Evolutionary conservation across 1,139 yeast genomes (phyloP), one percentile per base, ranked within the genome.

Genomic region (Williopsis jadinii): DNA sequence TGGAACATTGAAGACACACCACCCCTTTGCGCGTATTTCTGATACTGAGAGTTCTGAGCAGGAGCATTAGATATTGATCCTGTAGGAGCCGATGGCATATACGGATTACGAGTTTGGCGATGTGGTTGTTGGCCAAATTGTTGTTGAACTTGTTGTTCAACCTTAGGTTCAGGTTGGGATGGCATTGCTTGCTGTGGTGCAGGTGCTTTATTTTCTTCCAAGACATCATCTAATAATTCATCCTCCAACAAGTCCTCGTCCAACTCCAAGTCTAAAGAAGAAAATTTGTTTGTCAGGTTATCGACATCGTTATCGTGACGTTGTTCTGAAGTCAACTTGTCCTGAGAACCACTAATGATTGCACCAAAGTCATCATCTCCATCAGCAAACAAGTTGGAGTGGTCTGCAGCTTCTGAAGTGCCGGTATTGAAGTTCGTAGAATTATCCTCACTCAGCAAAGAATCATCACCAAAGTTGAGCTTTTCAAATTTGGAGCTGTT

Each of bases 161-260:
- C 11, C 26, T 15, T 13, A 13, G 32, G n/a, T 33, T 35, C 31
- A 29, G 45, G 37, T 40, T 36, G 28, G 31, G 12, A 10, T 13
- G 31, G 8, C 24, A 9, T 14, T 15, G 11, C 15, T 11, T 34
- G 35, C 27, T 28, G 38, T 28, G 15, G 36, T 6, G 37, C 14
- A 9, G 12, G 14, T 14, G 9, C 9, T 3, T 9, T 48, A 44
- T 56, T 54, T 36, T 49, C 56, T 39, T 64, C 62, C 26, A 49
- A 39, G 28, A 52, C 56, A 35, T 70, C 73, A 35, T 66, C 64
- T n/a, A 70, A 59, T 8, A 68, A 49, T 32, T 70, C 74, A 40
- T 73, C 77, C 42, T 75, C 81, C 38, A 67, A 61, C 9, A 49
- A 30, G 1, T 44, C 51, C 38, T 51, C 55, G 37, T 50, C 53